A percentile compares a stretch with the other conserved stretches of the same genome.
Conservation (phyloP, 139 green algal genomes). For the Picochlorum sp. region DNA sequence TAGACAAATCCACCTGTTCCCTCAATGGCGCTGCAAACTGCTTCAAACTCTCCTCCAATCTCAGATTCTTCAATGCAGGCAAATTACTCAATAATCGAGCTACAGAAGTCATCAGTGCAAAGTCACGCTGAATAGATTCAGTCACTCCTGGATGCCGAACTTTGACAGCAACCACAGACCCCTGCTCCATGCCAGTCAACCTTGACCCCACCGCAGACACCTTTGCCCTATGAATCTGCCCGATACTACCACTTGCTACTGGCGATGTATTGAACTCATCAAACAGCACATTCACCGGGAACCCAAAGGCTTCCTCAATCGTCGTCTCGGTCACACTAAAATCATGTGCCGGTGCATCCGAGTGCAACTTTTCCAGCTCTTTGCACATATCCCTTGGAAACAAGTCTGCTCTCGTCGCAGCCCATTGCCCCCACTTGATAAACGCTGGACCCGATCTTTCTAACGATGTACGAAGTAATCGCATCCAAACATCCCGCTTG, state of each 20-base stretch:
- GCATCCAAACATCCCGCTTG: conserved; percentile 26
- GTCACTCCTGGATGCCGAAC: conserved; percentile 85
- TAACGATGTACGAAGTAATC: conserved; percentile 19
- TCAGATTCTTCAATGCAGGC: conserved; percentile 48
- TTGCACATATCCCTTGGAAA: conserved; percentile 85
- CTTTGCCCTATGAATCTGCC: conserved; percentile 72
- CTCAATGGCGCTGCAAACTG: conserved; percentile 96
- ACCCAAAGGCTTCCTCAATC: conserved; percentile 55
- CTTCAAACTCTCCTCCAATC: conserved; percentile 80
- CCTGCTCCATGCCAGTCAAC: conserved; percentile 32
- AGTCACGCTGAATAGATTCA: conserved; percentile 81
- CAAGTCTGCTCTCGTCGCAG: conserved; percentile 78
- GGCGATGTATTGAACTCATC: conserved; percentile 67
- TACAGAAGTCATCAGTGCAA: conserved; percentile 82
- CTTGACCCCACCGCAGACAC: conserved; percentile 50
- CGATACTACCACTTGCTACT: conserved; percentile 87
- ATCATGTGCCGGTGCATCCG: conserved; percentile 47
- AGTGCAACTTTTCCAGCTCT: conserved; percentile 67
- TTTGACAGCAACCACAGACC: conserved; percentile 81
- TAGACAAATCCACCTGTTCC: conserved; percentile 87
- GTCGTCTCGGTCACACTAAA: conserved; percentile 23
- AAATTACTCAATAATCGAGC: conserved; percentile 44
- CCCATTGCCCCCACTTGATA: conserved; percentile 98
- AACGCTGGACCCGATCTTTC: conserved; percentile 58
- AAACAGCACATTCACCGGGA: conserved; percentile 75